Evolutionary conservation across 2,329 filamentous ascomycete genomes (phyloP).

Genomic region (Phoma sp.): DNA sequence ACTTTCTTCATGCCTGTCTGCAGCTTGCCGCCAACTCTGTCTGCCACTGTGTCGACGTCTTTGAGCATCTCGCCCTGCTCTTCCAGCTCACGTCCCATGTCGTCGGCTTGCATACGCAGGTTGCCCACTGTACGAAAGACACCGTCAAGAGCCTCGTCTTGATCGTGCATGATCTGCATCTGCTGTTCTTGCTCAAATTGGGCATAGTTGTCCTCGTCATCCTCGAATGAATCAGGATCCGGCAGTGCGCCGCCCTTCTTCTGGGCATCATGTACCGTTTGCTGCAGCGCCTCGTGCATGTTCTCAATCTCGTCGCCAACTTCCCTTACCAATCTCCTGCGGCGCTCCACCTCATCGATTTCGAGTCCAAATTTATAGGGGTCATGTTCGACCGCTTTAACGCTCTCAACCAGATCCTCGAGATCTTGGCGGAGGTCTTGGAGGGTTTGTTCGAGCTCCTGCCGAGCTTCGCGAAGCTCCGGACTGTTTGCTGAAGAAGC

Average conservation of each 20-base stretch:
- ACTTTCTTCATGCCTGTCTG: slow-evolving; percentile 87
- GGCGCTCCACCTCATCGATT: slow-evolving; percentile 77
- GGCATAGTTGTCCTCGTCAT: slow-evolving; percentile 67
- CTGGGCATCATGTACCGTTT: slow-evolving; percentile 57
- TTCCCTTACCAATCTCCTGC: slow-evolving; percentile 83
- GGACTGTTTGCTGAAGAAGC: slow-evolving; percentile 69
- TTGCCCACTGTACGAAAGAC: slow-evolving; percentile 94
- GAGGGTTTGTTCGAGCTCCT: slow-evolving; percentile 81
- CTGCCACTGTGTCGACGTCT: slow-evolving; percentile 81
- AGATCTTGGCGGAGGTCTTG: slow-evolving; percentile 80
- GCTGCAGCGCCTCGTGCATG: slow-evolving; percentile 82
- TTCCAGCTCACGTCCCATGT: slow-evolving; percentile 95
- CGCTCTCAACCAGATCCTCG: slow-evolving; percentile 83
- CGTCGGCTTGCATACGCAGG: slow-evolving; percentile 85
- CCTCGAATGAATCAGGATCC: slow-evolving; percentile 64
- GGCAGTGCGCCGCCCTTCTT: slow-evolving; percentile 56
- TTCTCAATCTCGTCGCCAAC: slow-evolving; percentile 87
- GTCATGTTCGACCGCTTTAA: slow-evolving; percentile 84
- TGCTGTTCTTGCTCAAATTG: slow-evolving; percentile 93
- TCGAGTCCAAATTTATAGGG: slow-evolving; percentile 88
- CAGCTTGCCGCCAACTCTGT: slow-evolving; percentile 84
- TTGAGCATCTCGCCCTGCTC: slow-evolving; percentile 91
- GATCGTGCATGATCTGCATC: slow-evolving; percentile 88
- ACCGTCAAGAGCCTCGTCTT: slow-evolving; percentile 90
- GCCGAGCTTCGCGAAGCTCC: slow-evolving; percentile 67